Evolutionary conservation across 1,139 yeast species (phyloP).

Genomic region (Kurtzmaniella quercitrusa): DNA sequence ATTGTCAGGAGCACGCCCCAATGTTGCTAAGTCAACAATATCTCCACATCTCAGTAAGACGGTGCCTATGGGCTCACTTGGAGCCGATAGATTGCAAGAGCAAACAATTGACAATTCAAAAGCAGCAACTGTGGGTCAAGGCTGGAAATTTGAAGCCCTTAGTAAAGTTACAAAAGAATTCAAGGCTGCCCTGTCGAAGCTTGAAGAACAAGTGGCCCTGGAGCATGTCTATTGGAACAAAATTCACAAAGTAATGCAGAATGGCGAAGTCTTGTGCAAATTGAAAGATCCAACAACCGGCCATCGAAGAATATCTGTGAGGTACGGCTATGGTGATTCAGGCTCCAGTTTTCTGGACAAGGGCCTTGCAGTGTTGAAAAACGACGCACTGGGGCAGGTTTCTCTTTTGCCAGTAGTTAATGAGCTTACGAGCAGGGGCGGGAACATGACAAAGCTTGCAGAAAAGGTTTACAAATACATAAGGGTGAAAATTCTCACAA

Average conservation of each 20-base stretch:
- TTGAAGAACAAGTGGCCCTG: constrained; percentile 51
- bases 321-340: constrained; percentile 87
- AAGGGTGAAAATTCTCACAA: constrained; percentile 50
- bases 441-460: constrained; percentile 15
- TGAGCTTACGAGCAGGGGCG: constrained; percentile 8
- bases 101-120: constrained; percentile 16
- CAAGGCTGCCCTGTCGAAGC: constrained; percentile 45
- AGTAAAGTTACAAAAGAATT: constrained; percentile 52
- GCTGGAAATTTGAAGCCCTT: constrained; percentile 81
- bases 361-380: constrained; percentile 68
- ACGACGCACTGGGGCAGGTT: constrained; percentile 32
- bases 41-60: constrained; percentile 80
- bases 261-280: constrained; percentile 71
- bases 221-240: constrained; percentile 77
- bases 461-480: constrained; percentile 39
- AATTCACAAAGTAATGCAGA: constrained; percentile 45
- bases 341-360: constrained; percentile 74
- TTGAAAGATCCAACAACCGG: constrained; percentile 52
- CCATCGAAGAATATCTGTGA: constrained; percentile 60
- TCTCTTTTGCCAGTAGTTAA: constrained; percentile 27
- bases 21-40: constrained; percentile 82
- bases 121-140: constrained; percentile 56
- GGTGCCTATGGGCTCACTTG: constrained; percentile 77
- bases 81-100: constrained; percentile 52
- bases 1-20: constrained; percentile 78